phyloP scores from a whole-genome alignment of 1,139 yeast species.

The Yamadazyma pseudoaaseri region DNA sequence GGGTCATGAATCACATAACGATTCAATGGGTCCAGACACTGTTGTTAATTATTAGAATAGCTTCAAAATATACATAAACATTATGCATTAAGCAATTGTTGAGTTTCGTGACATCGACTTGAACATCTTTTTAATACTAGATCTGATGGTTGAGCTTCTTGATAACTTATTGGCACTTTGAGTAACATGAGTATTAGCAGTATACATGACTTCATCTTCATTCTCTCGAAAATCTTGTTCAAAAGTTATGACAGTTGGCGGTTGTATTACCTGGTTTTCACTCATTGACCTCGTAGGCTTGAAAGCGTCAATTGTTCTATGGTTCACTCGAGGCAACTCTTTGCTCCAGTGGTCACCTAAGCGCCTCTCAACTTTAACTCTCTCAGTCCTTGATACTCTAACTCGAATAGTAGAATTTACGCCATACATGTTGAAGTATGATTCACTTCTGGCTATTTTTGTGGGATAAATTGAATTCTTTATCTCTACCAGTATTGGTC shows the following conservation, averaged over 20 bases:
- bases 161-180: conserved; percentile 1
- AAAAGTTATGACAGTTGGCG: not conserved
- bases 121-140: conserved; percentile 5
- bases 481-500: conserved; percentile 5
- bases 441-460: not conserved
- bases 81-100: too few species aligned
- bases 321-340: conserved; percentile 22
- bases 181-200: conserved; percentile 9
- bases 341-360: conserved; percentile 20
- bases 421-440: not conserved
- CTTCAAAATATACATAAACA: not conserved
- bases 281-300: too few species aligned
- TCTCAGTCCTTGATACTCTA: conserved; percentile 9
- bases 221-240: not conserved
- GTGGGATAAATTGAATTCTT: conserved; percentile 5
- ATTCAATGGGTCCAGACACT: conserved; percentile 36
- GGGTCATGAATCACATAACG: conserved; percentile 30
- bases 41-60: conserved; percentile 22
- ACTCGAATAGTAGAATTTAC: not conserved
- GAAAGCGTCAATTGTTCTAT: too few species aligned
- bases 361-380: conserved; percentile 17
- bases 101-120: not conserved
- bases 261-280: too few species aligned
- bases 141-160: conserved; percentile 7
- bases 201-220: conserved; percentile 6